These are phyloP conservation scores for Curvularia eragrostidis DNA, from an alignment of 2,329 filamentous ascomycete species.

Conservation along the genomic window DNA sequence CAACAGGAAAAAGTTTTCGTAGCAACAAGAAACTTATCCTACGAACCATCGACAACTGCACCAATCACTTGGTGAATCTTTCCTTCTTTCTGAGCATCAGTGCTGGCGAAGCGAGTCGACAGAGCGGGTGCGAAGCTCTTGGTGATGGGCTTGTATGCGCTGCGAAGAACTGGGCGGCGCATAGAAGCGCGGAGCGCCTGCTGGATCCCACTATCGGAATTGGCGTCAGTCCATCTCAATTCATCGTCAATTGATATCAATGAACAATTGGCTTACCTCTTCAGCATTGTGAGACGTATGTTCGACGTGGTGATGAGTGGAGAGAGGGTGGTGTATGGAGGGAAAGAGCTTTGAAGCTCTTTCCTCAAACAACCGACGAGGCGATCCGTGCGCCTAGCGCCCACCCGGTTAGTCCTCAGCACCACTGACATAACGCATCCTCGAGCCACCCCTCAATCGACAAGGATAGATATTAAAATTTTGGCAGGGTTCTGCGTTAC, in stretches of 20 bases:
- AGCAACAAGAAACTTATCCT: conserved; percentile 46
- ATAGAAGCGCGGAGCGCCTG: conserved; percentile 68
- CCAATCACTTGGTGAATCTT: conserved; percentile 84
- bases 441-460: background rate
- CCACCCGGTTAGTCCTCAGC: conserved; percentile 7
- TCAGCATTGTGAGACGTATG: conserved; percentile 65
- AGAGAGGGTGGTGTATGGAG: conserved; percentile 37
- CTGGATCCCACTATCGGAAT: conserved; percentile 67
- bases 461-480: background rate
- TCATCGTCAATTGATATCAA: conserved; percentile 49
- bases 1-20: conserved; percentile 45
- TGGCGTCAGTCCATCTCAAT: conserved; percentile 36
- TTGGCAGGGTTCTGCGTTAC: background rate
- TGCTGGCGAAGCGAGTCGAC: conserved; percentile 67
- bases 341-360: conserved; percentile 23
- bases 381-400: conserved; percentile 19
- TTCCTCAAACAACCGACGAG: conserved; percentile 15
- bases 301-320: conserved; percentile 41
- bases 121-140: conserved; percentile 66
- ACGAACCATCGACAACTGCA: conserved; percentile 93
- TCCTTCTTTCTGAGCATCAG: conserved; percentile 64
- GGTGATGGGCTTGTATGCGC: conserved; percentile 64
- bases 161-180: conserved; percentile 60
- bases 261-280: conserved; percentile 58
- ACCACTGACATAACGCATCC: background rate